Conservation (phyloP, 2,329 filamentous ascomycete genomes). For the Xylariaceae sp. region DNA sequence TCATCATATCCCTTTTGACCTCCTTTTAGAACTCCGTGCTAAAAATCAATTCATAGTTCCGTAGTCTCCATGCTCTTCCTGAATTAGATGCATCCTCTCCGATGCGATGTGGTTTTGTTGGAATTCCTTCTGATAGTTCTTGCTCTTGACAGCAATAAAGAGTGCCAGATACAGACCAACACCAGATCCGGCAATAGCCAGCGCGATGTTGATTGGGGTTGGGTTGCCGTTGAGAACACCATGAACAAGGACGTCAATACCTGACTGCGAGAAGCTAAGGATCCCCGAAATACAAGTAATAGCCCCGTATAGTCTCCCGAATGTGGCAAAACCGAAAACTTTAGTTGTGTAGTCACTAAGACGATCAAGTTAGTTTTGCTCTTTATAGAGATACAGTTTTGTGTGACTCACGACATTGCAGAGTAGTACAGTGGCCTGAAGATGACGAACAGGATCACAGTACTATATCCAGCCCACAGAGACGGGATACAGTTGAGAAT, state of each 20-base stretch:
- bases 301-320: conserved; percentile 74
- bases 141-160: conserved; percentile 24
- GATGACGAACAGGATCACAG: conserved; percentile 65
- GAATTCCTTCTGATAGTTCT: conserved; percentile 17
- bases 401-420: conserved; percentile 54
- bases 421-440: conserved; percentile 76
- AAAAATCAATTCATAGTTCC: conserved; percentile 12
- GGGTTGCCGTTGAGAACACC: conserved; percentile 58
- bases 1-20: too few relatives aligned
- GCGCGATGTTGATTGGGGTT: conserved; percentile 57
- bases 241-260: conserved; percentile 65
- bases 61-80: conserved; percentile 10
- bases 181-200: conserved; percentile 50
- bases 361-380: too few relatives aligned
- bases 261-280: conserved; percentile 67
- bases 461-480: conserved; percentile 60
- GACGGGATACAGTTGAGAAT: conserved; percentile 61
- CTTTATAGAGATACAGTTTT: not conserved
- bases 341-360: conserved; percentile 68
- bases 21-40: not conserved
- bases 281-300: conserved; percentile 70
- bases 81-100: conserved; percentile 12
- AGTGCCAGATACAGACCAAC: conserved; percentile 44
- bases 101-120: not conserved
- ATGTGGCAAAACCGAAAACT: conserved; percentile 76